phyloP scores from a whole-genome alignment of 495 filamentous ascomycete genomes.

The Pseudoneurospora amorphoporcata region DNA sequence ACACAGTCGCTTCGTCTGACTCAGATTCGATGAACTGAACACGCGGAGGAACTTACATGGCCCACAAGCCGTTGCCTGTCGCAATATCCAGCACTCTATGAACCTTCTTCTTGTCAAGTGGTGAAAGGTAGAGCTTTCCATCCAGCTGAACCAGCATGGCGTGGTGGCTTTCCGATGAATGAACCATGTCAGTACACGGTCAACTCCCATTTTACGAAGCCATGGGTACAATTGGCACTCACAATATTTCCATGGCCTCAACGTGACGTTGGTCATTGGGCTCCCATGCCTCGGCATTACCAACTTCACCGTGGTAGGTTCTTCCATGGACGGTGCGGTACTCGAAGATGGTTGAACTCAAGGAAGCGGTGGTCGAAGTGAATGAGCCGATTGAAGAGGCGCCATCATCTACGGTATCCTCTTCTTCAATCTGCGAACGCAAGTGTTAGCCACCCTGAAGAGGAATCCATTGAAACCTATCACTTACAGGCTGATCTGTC shows the following conservation, averaged over 20 bases:
- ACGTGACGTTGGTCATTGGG: slow-evolving; percentile 19
- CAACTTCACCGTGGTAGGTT: slow-evolving; percentile 22
- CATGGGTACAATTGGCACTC: not conserved
- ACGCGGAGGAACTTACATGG: slow-evolving; percentile 8
- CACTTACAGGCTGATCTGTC: not conserved
- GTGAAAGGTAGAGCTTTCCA: slow-evolving; percentile 45
- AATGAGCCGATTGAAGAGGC: not conserved
- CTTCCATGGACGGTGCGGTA: slow-evolving; percentile 1
- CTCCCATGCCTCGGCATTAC: slow-evolving; percentile 3
- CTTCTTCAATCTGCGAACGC: not conserved
- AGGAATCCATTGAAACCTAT: not conserved
- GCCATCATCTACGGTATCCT: not conserved
- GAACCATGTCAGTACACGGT: not conserved
- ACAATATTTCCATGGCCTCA: slow-evolving; percentile 15
- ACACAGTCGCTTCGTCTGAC: not conserved
- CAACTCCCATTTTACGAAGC: not conserved
- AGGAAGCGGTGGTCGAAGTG: not conserved
- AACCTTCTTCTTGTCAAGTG: slow-evolving; percentile 27
- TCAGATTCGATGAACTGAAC: not conserved
- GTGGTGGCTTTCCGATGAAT: slow-evolving; percentile 12
- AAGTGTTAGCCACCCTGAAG: not conserved
- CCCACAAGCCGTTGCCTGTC: slow-evolving; percentile 32
- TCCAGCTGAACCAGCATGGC: slow-evolving; percentile 30
- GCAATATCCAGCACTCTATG: slow-evolving; percentile 31
- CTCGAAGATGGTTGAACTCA: not conserved